These are phyloP conservation scores for Bipolaris cookei DNA, from an alignment of 2,329 filamentous ascomycete species.

Conservation along the genomic window DNA sequence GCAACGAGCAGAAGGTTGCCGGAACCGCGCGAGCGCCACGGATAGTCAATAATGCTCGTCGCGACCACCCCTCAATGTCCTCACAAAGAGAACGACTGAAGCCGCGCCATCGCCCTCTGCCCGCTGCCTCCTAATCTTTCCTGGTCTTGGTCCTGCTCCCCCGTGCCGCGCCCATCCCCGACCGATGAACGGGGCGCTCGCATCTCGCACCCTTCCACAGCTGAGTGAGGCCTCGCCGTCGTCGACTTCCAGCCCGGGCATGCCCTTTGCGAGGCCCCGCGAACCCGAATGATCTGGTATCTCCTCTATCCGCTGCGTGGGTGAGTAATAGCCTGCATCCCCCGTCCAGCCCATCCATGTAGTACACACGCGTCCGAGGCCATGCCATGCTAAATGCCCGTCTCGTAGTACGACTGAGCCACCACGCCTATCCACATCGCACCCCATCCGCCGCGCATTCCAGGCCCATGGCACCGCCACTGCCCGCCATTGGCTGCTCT, in stretches of 20 bases:
- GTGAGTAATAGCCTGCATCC: constrained; percentile 54
- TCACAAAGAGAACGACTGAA: constrained; percentile 20
- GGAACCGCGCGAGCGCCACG: constrained; percentile 33
- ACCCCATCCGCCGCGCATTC: constrained; percentile 70
- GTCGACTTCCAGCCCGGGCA: constrained; percentile 22
- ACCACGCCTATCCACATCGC: constrained; percentile 66
- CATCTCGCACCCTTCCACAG: constrained; percentile 26
- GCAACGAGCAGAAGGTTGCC: constrained; percentile 22
- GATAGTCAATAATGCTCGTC: constrained; percentile 32
- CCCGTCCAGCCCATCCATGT: neutral
- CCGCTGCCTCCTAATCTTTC: neutral
- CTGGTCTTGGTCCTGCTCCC: neutral
- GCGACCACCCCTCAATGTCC: constrained; percentile 24
- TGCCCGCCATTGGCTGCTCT: constrained; percentile 74
- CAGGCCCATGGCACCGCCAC: constrained; percentile 73
- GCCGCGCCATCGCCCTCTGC: constrained; percentile 22
- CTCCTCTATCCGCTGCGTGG: constrained; percentile 77
- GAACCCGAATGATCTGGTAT: constrained; percentile 72
- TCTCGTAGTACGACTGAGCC: constrained; percentile 72
- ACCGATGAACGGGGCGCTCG: constrained; percentile 38
- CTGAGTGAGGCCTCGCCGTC: constrained; percentile 20
- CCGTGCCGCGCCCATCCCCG: constrained; percentile 16
- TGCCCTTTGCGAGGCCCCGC: constrained; percentile 31
- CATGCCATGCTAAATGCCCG: constrained; percentile 21
- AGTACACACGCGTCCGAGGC: constrained; percentile 1